Conservation (phyloP, 306 rosid species). For the Glycine soja region DNA sequence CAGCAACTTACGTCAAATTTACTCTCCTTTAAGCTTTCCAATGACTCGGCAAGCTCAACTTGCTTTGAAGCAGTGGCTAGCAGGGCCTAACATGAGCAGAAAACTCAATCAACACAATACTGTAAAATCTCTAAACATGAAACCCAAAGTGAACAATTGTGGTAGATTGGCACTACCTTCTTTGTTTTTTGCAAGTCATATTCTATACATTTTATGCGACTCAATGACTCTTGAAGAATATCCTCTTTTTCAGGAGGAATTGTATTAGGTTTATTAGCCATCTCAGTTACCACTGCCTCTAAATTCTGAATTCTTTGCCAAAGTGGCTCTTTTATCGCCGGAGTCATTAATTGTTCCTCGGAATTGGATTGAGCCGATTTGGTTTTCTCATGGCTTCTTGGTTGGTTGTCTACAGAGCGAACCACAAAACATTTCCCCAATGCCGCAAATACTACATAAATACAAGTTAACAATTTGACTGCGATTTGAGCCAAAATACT, state of each 20-base stretch:
- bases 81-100: constrained; percentile 66
- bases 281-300: constrained; percentile 79
- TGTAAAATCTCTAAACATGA: constrained; percentile 32
- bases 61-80: constrained; percentile 91
- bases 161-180: constrained; percentile 62
- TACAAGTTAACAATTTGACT: constrained; percentile 63
- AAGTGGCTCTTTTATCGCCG: constrained; percentile 61
- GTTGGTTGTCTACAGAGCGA: constrained; percentile 46
- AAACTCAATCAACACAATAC: constrained; percentile 44
- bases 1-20: constrained; percentile 65
- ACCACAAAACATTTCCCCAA: constrained; percentile 54
- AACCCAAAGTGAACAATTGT: constrained; percentile 30
- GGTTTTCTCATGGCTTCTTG: constrained; percentile 42
- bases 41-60: constrained; percentile 90
- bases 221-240: constrained; percentile 88
- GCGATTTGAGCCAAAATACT: constrained; percentile 54
- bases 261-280: constrained; percentile 75
- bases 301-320: constrained; percentile 83
- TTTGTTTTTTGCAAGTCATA: constrained; percentile 92
- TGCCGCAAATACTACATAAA: constrained; percentile 60
- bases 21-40: constrained; percentile 71
- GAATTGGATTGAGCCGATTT: constrained; percentile 54
- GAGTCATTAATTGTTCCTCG: constrained; percentile 56
- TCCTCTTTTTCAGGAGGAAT: constrained; percentile 93
- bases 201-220: constrained; percentile 89